A percentile compares a stretch with the other conserved stretches of the same genome.
phyloP scores from a whole-genome alignment of 306 rosid species.

The Acacia melanoxylon region DNA sequence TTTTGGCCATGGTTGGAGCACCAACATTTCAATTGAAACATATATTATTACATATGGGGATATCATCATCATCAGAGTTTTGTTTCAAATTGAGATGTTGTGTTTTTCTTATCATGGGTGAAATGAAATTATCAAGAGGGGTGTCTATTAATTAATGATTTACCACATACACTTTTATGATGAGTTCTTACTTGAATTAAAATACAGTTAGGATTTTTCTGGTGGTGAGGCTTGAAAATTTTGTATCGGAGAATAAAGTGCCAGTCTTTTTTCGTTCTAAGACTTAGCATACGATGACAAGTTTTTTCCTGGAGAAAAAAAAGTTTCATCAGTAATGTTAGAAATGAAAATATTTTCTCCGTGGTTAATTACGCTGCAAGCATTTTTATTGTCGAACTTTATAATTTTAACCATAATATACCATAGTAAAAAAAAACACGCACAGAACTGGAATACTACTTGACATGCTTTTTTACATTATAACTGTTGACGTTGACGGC shows the following conservation, averaged over 20 bases:
- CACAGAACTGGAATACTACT: no score
- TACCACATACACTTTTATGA: slow-evolving; percentile 31
- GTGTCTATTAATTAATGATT: slow-evolving; percentile 27
- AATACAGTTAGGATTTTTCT: slow-evolving; percentile 44
- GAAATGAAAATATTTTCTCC: neutral
- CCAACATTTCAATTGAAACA: slow-evolving; percentile 75
- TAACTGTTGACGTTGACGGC: no score
- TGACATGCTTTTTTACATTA: no score
- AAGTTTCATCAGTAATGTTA: neutral
- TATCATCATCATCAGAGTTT: neutral
- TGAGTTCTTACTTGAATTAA: slow-evolving; percentile 30
- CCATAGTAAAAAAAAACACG: no score
- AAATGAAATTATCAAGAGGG: slow-evolving; percentile 28
- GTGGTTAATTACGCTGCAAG: neutral
- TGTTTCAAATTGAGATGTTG: slow-evolving; percentile 23
- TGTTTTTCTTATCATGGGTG: neutral
- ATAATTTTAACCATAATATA: neutral
- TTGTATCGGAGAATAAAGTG: slow-evolving; percentile 51
- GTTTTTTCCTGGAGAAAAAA: neutral
- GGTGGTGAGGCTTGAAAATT: slow-evolving; percentile 34
- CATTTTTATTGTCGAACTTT: neutral
- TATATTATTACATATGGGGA: neutral
- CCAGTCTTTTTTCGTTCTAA: slow-evolving; percentile 19
- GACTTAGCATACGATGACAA: neutral
- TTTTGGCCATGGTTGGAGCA: slow-evolving; percentile 99